Conservation (phyloP, 202 grass and related monocot species). For the Setaria viridis region DNA sequence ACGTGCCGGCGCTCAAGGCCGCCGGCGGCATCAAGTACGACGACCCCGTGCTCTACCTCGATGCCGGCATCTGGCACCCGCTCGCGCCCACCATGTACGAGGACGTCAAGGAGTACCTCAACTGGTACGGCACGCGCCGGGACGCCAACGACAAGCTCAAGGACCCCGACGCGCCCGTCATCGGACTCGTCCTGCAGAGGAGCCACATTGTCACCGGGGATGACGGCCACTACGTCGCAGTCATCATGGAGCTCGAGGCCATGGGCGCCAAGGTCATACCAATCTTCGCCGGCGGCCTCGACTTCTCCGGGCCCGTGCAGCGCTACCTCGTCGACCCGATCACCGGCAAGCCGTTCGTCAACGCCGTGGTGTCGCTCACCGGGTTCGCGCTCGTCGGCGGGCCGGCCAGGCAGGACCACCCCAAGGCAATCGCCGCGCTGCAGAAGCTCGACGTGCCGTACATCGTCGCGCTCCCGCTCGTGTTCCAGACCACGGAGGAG, state of each 20-base stretch:
- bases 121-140: constrained; percentile 88
- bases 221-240: constrained; percentile 92
- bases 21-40: constrained; percentile 70
- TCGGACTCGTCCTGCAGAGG: constrained; percentile 88
- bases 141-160: constrained; percentile 64
- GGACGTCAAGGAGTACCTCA: constrained; percentile 98
- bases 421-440: constrained; percentile 82
- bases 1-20: constrained; percentile 68
- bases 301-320: constrained; percentile 75
- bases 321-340: constrained; percentile 72
- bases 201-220: constrained; percentile 99
- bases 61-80: constrained; percentile 96
- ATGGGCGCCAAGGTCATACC: constrained; percentile 89
- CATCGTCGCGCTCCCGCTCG: constrained; percentile 90
- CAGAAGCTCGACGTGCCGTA: constrained; percentile 97
- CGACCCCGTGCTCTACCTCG: constrained; percentile 92
- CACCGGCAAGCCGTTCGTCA: constrained; percentile 80
- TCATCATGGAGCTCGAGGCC: constrained; percentile 99
- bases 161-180: constrained; percentile 63
- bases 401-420: constrained; percentile 96
- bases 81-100: constrained; percentile 92
- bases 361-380: constrained; percentile 92
- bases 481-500: constrained; percentile 99
- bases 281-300: constrained; percentile 88
- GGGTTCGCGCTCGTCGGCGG: constrained; percentile 98